Conservation (phyloP, 2,329 filamentous ascomycete genomes). For the Aspergillus tamarii region DNA sequence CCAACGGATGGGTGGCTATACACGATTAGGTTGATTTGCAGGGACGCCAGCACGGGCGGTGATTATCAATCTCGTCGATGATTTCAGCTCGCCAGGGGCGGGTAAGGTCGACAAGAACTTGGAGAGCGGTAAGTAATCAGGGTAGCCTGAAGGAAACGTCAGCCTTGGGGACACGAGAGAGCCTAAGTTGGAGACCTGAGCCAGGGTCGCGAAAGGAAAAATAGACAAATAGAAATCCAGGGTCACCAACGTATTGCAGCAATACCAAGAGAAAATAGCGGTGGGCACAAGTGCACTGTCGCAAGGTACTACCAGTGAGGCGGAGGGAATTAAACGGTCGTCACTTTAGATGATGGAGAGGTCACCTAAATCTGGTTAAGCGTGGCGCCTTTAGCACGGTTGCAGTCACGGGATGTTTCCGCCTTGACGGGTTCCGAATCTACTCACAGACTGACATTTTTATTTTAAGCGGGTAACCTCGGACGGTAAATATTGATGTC, state of each 20-base stretch:
- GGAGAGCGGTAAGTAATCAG: conserved; percentile 16
- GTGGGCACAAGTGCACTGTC: conserved; percentile 18
- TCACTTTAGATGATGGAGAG: conserved; percentile 29
- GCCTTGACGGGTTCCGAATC: conserved; percentile 3
- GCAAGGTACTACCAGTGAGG: conserved; percentile 24
- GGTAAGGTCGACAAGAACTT: conserved; percentile 14
- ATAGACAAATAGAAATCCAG: conserved; percentile 12
- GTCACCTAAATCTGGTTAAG: conserved; percentile 29
- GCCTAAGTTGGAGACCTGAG: conserved; percentile 10
- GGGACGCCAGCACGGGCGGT: conserved; percentile 23
- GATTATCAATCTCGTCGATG: conserved; percentile 30
- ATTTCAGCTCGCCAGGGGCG: conserved; percentile 27
- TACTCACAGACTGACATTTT: background rate
- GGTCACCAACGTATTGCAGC: conserved; percentile 17
- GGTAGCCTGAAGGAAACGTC: conserved; percentile 26
- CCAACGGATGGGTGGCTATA: conserved; percentile 21
- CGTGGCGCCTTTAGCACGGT: conserved; percentile 10
- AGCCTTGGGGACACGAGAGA: conserved; percentile 19
- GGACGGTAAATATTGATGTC: background rate
- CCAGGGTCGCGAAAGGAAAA: conserved; percentile 9
- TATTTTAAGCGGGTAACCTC: background rate
- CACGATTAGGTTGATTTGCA: conserved; percentile 35
- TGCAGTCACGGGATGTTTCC: conserved; percentile 34
- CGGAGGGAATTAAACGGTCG: conserved; percentile 20
- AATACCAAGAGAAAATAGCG: conserved; percentile 25